Percentiles rank a stretch among this genome's conserved stretches.
Evolutionary conservation across 192 early-diverging fungal species (phyloP).

Genomic region (Diversispora epigaea): DNA sequence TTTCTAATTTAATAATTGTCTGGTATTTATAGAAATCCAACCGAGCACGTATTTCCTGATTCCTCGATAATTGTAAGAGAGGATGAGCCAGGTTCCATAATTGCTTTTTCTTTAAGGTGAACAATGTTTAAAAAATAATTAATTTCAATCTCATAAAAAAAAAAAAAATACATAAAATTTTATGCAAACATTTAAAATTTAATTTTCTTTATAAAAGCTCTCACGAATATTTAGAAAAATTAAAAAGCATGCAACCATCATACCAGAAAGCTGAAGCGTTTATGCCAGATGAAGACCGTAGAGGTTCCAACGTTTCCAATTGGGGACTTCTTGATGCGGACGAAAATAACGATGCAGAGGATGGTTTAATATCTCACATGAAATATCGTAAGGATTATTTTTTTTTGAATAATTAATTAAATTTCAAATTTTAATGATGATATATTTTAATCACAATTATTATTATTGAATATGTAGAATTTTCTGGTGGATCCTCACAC

Average conservation of each 20-base stretch:
- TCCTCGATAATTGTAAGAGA: slow-evolving; percentile 87
- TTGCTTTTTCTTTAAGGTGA: slow-evolving; percentile 78
- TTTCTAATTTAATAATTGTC: neutral
- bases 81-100: slow-evolving; percentile 90
- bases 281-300: slow-evolving; percentile 36
- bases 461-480: slow-evolving; percentile 42
- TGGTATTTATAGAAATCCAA: slow-evolving; percentile 48
- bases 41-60: slow-evolving; percentile 86
- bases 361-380: slow-evolving; percentile 70
- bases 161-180: neutral
- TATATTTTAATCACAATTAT: neutral
- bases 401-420: neutral
- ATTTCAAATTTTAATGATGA: neutral
- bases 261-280: slow-evolving; percentile 37
- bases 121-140: neutral
- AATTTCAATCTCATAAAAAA: slow-evolving; percentile 26
- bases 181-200: too few relatives aligned
- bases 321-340: slow-evolving; percentile 28
- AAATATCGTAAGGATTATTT: slow-evolving; percentile 60
- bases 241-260: slow-evolving; percentile 47
- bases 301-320: slow-evolving; percentile 28
- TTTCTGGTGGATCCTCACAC: slow-evolving; percentile 72
- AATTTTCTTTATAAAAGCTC: slow-evolving; percentile 44
- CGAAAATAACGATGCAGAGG: slow-evolving; percentile 54
- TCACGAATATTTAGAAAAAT: slow-evolving; percentile 67